These are phyloP conservation scores for Penicillium roqueforti DNA, from an alignment of 495 filamentous ascomycete species.

Conservation along the genomic window DNA sequence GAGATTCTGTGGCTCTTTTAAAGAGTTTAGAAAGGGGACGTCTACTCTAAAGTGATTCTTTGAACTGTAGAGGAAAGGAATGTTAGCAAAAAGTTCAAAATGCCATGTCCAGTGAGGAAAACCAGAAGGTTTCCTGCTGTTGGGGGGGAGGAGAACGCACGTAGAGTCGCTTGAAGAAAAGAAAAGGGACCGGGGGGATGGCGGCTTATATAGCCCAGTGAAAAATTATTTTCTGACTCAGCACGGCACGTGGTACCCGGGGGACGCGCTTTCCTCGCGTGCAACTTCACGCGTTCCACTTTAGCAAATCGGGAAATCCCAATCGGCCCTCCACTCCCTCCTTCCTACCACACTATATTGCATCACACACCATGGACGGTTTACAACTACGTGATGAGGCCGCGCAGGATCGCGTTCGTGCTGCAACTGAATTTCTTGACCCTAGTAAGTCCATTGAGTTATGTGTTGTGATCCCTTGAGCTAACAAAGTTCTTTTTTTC, in stretches of 20 bases:
- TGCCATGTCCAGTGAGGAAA: background rate
- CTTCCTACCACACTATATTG: slow-evolving; percentile 11
- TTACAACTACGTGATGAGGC: slow-evolving; percentile 76
- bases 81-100: slow-evolving; percentile 23
- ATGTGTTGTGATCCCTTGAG: background rate
- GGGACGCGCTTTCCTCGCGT: background rate
- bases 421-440: slow-evolving; percentile 80
- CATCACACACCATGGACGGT: slow-evolving; percentile 58
- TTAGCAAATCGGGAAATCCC: slow-evolving; percentile 10
- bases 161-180: slow-evolving; percentile 61
- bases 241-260: background rate
- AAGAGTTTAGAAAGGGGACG: slow-evolving; percentile 72
- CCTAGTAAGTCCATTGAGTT: slow-evolving; percentile 56
- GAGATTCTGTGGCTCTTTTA: slow-evolving; percentile 73
- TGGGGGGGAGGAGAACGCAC: slow-evolving; percentile 45
- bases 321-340: slow-evolving; percentile 16
- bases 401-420: slow-evolving; percentile 71
- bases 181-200: slow-evolving; percentile 19
- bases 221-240: slow-evolving; percentile 1
- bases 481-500: slow-evolving; percentile 23
- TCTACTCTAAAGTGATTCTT: slow-evolving; percentile 93
- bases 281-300: slow-evolving; percentile 7
- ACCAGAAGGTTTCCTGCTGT: background rate
- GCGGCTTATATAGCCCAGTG: slow-evolving; percentile 24
- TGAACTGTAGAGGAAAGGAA: slow-evolving; percentile 48